Percentiles rank a stretch among this genome's conserved stretches.
phyloP scores from a whole-genome alignment of 805 yeast genomes.

The Metschnikowia amazonensis region DNA sequence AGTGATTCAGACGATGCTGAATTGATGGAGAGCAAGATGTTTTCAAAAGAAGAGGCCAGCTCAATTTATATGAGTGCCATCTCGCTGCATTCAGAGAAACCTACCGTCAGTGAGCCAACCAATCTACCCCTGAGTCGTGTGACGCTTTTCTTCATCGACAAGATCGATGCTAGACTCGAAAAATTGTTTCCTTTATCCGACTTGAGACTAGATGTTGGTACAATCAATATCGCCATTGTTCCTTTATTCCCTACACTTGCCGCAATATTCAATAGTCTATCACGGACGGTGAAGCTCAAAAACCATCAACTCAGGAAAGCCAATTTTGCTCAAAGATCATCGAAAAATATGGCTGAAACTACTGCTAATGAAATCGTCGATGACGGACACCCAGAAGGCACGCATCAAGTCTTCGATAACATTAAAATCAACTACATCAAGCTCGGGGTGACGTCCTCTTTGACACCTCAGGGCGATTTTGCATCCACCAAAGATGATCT shows the following conservation, averaged over 20 bases:
- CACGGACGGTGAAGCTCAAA: slow-evolving; percentile 33
- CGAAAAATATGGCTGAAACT: background rate
- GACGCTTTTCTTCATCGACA: slow-evolving; percentile 31
- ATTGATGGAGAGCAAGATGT: slow-evolving; percentile 56
- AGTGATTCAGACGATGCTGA: slow-evolving; percentile 32
- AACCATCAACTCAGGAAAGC: slow-evolving; percentile 26
- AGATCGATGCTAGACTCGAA: slow-evolving; percentile 42
- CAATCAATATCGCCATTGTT: slow-evolving; percentile 40
- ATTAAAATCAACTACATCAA: slow-evolving; percentile 35
- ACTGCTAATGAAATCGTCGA: slow-evolving; percentile 9
- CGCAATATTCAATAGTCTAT: slow-evolving; percentile 35
- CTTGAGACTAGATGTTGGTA: slow-evolving; percentile 37
- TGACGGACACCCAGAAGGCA: slow-evolving; percentile 5
- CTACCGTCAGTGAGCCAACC: background rate
- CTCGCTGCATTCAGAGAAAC: slow-evolving; percentile 40
- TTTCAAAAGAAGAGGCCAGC: slow-evolving; percentile 64
- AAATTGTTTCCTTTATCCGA: slow-evolving; percentile 39
- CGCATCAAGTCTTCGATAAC: background rate
- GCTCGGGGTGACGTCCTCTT: slow-evolving; percentile 46
- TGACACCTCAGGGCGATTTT: slow-evolving; percentile 40
- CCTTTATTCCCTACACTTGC: slow-evolving; percentile 41
- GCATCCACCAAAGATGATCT: slow-evolving; percentile 27
- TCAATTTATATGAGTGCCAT: slow-evolving; percentile 82
- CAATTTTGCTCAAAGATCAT: background rate
- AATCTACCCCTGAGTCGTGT: slow-evolving; percentile 12